These are phyloP conservation scores for Saccharum hybrid DNA, from an alignment of 202 grass and related monocot species.

Conservation along the genomic window DNA sequence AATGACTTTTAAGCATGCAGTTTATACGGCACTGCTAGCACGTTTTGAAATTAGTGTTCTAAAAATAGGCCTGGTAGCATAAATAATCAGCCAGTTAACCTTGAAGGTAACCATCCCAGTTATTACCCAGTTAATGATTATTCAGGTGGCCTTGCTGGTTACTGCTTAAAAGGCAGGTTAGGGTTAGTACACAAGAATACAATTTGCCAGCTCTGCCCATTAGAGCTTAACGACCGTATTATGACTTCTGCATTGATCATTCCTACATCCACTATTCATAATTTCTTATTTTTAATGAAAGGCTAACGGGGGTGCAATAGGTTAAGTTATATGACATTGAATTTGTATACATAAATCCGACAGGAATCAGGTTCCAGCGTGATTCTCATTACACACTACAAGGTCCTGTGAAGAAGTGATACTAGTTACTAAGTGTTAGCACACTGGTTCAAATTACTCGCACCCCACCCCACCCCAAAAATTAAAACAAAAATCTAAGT, in stretches of 20 bases:
- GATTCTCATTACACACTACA: neutral
- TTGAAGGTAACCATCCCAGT: neutral
- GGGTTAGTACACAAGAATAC: neutral
- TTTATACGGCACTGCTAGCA: neutral
- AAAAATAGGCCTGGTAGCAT: neutral
- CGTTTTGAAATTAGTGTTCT: neutral
- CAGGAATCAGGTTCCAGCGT: neutral
- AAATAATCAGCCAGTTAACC: neutral
- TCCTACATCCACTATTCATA: neutral
- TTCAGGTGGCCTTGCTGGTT: neutral
- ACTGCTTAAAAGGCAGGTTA: neutral
- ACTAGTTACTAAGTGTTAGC: neutral
- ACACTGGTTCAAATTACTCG: neutral
- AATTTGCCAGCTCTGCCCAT: neutral
- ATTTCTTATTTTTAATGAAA: neutral
- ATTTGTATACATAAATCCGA: neutral
- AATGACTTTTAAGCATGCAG: constrained; percentile 8
- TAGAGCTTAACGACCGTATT: neutral
- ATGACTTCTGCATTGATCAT: neutral
- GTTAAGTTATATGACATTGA: neutral
- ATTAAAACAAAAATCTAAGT: neutral
- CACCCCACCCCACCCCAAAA: neutral
- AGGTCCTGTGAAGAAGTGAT: neutral
- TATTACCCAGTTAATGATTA: neutral
- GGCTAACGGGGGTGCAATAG: neutral